phyloP scores from a whole-genome alignment of 805 yeast species.

The Ogataea nonfermentans region DNA sequence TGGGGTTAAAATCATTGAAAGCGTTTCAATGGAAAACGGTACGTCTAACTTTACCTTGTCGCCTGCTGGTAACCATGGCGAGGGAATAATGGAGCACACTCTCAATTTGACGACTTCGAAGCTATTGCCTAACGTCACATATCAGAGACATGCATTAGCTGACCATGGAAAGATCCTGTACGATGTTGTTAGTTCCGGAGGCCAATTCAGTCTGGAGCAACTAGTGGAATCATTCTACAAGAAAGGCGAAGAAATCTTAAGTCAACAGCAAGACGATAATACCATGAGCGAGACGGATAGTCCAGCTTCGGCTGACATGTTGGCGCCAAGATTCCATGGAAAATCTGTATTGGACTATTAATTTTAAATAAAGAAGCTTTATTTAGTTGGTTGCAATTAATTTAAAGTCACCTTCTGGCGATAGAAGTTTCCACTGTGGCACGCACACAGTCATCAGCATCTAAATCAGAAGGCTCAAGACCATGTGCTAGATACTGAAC shows the following conservation, averaged over 20 bases:
- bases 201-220: not conserved
- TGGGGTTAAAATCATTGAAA: slow-evolving; percentile 26
- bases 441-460: slow-evolving; percentile 16
- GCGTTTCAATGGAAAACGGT: slow-evolving; percentile 41
- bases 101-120: slow-evolving; percentile 26
- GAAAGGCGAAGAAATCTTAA: not conserved
- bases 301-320: not conserved
- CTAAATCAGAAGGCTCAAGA: slow-evolving; percentile 25
- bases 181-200: slow-evolving; percentile 24
- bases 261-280: too few relatives aligned
- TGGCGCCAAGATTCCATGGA: slow-evolving; percentile 1
- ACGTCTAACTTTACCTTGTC: slow-evolving; percentile 42
- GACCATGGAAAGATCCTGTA: slow-evolving; percentile 31
- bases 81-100: slow-evolving; percentile 38
- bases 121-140: slow-evolving; percentile 24
- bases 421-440: slow-evolving; percentile 21
- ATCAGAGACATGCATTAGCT: slow-evolving; percentile 34
- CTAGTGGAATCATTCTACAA: not conserved
- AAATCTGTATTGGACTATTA: not conserved
- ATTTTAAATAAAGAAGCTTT: not conserved
- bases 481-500: slow-evolving; percentile 31
- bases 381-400: slow-evolving; percentile 1
- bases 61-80: slow-evolving; percentile 46
- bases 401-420: slow-evolving; percentile 3
- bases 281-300: too few relatives aligned